Base-by-base conservation (phyloP, 441 rosid species). In the Erodium trifolium region DNA sequence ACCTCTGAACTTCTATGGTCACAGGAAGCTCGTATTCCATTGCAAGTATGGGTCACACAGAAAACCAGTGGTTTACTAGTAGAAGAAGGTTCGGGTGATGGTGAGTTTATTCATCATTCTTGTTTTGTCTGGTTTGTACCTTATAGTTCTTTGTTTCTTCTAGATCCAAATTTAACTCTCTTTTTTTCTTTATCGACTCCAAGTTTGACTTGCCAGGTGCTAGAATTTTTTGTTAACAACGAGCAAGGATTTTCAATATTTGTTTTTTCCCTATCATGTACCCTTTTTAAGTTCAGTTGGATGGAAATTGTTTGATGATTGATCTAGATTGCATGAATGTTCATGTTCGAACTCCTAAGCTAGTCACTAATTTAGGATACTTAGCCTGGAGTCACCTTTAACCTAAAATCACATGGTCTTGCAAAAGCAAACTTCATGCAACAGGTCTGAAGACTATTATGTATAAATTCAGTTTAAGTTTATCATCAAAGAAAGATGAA, bases 1-100 rank as follows among this genome's bases (percentile, higher is more conserved):
- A 39, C 14, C 13, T n/a, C 4, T 39, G 14, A 62, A 57, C 23
- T 77, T 60, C 49, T 67, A 55, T 79, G 23, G 60, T 75, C 73
- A 65, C 86, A 93, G 99, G 99, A 89, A 79, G 87, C 81, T 76
- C 96, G 95, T 67, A 79, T 87, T 70, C 96, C 99, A 5, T 72
- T 93, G 64, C 93, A 91, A 71, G 77, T 93, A 78, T 93, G 99
- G 97, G 90, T 85, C 71, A 75, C 82, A 76, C 92, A 86, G 79
- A 88, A 87, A 66, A 80, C 82, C 78, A 90, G 86, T 67, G 96
- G 99, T 68, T 77, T 91, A 75, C 81, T 76, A 71, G 72, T 80
- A 80, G 97, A 91, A 82, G 92, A 86, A 72, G 85, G 82, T 76
- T 93, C 78, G 68, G 79, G 49, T 80, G 88, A 87, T 64, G 97